A percentile compares a stretch with the other conserved stretches of the same genome.
phyloP scores from a whole-genome alignment of 73 alveolate species.

The Paramecium biaurelia region DNA sequence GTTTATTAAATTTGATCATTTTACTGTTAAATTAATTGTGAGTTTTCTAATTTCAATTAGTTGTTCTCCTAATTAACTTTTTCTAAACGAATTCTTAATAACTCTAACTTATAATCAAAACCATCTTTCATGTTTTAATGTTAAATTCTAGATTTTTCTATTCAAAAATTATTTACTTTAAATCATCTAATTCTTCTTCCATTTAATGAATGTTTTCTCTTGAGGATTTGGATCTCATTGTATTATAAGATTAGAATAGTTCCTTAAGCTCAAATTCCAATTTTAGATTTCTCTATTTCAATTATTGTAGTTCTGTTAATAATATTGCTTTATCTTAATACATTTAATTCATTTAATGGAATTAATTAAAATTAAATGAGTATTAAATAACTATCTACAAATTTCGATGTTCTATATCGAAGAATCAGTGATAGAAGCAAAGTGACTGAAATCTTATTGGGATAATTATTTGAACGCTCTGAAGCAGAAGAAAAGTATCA shows the following conservation, averaged over 20 bases:
- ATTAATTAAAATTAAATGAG: neutral
- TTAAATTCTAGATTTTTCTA: neutral
- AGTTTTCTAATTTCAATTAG: neutral
- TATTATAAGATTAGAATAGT: neutral
- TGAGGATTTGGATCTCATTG: neutral
- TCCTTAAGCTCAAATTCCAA: neutral
- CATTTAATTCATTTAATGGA: neutral
- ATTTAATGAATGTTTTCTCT: neutral
- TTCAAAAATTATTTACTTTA: neutral
- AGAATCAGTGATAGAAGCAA: neutral
- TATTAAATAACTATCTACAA: conserved; percentile 6
- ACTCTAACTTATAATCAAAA: neutral
- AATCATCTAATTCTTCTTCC: conserved; percentile 2
- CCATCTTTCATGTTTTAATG: neutral
- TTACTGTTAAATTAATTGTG: conserved; percentile 5
- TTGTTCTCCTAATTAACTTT: neutral
- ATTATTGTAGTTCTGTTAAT: neutral
- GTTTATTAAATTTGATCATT: neutral
- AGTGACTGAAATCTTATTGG: neutral
- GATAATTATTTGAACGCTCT: neutral
- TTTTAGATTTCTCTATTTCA: neutral
- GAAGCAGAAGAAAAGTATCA: conserved; percentile 41
- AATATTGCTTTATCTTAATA: neutral
- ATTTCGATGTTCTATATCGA: neutral
- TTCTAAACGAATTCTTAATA: neutral